These are phyloP conservation scores for Pseudocercospora fijiensis DNA, from an alignment of 2,329 filamentous ascomycete genomes.

Conservation along the genomic window DNA sequence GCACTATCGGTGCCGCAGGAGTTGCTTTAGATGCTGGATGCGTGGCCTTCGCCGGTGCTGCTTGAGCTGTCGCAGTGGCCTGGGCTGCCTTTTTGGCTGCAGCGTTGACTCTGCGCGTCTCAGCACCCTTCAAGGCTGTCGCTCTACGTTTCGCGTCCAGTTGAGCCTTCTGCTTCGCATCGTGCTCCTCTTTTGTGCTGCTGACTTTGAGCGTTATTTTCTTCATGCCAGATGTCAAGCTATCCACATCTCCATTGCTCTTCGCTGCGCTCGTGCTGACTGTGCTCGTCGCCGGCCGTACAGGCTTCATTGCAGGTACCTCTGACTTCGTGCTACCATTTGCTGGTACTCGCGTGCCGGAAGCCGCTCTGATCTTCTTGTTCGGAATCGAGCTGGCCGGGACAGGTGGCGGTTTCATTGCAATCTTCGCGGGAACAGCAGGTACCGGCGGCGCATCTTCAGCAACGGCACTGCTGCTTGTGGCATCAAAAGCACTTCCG, in stretches of 20 bases:
- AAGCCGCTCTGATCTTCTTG: conserved; percentile 33
- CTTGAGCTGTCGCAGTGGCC: neutral
- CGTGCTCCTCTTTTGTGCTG: conserved; percentile 58
- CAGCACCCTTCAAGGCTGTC: conserved; percentile 36
- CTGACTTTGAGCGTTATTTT: conserved; percentile 59
- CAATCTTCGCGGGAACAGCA: conserved; percentile 18
- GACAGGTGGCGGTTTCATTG: conserved; percentile 35
- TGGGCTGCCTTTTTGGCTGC: conserved; percentile 35
- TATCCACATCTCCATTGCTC: conserved; percentile 47
- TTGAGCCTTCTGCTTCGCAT: conserved; percentile 41
- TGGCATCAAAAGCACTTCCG: conserved; percentile 31
- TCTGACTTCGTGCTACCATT: conserved; percentile 33
- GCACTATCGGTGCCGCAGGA: neutral
- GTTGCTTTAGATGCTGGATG: neutral
- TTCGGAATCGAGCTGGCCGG: conserved; percentile 23
- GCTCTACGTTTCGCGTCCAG: conserved; percentile 46
- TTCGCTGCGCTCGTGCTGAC: conserved; percentile 3
- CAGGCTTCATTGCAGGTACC: conserved; percentile 25
- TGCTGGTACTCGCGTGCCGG: conserved; percentile 21
- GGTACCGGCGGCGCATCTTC: conserved; percentile 28
- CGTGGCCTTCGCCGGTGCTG: neutral
- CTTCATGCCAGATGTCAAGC: conserved; percentile 54
- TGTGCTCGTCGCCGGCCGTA: conserved; percentile 1
- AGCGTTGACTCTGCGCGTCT: conserved; percentile 36
- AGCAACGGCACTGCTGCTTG: conserved; percentile 30